Base-by-base conservation (phyloP, 1,284 basidiomycete species). In the Pascua sp. region DNA sequence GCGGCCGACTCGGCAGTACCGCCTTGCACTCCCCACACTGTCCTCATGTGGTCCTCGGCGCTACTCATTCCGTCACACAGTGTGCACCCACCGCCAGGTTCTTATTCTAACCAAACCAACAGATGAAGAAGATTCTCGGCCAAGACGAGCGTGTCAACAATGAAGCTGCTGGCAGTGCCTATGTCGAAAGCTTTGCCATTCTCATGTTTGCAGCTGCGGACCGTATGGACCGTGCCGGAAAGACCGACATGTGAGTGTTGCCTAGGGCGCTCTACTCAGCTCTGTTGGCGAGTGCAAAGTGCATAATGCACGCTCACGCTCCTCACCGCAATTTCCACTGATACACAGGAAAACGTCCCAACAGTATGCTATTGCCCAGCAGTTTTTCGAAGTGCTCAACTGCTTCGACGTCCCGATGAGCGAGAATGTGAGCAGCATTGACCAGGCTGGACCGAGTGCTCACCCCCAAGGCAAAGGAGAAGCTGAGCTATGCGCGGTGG, bases 171-270 rank as follows among this genome's bases (percentile, higher is more conserved):
- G 90, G 89, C 50, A 83, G 86, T 1, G 91, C 92, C 4, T 93
- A 93, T 70, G 84, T 97, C 37, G 92, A 96, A 79, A 93, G 93
- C 78, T 97, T 97, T 80, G 94, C 91, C 1, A 78, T 95, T 40
- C 88, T 84, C 62, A 85, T 98, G 32, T 98, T 98, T 75, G 80
- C 82, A 11, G 81, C 82, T 54, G 94, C 95, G n/a, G 94, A 98
- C 72, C 87, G 89, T 71, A 47, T 48, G 15, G 94, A 97, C 72
- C 81, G 92, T 44, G 81, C 79, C 13, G 91, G 89, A 0, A 81
- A 80, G 51, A 85, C 87, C 12, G 89, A 86, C 47, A 85, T 86
- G 91, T 88, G 67, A 55, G 77, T 48, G 11, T 12, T 17, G 18
- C 11, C 4, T 42, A 16, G 11, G 15, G 46, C 24, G 4, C 24